phyloP scores from a whole-genome alignment of 352 stramenopile genomes.

The Phytophthora agathidicida region DNA sequence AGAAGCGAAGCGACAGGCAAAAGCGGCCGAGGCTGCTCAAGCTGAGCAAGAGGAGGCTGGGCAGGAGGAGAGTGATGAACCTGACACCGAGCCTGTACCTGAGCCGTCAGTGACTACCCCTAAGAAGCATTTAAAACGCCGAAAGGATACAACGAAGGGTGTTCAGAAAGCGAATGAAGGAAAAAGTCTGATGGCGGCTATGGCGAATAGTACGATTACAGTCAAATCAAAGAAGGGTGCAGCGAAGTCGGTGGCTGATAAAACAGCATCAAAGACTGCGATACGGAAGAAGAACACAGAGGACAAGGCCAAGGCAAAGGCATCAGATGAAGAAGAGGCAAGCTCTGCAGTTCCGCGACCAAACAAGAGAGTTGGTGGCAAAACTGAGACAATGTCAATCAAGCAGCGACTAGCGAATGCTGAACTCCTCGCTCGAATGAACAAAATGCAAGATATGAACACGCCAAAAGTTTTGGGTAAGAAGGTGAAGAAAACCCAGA shows the following conservation, averaged over 20 bases:
- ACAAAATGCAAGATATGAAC: constrained; percentile 63
- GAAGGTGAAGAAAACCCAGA: constrained; percentile 49
- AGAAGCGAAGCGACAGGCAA: constrained; percentile 41
- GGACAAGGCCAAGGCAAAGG: not conserved
- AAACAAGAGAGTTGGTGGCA: constrained; percentile 27
- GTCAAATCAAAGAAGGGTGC: constrained; percentile 14
- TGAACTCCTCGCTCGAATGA: constrained; percentile 55
- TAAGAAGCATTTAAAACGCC: constrained; percentile 46
- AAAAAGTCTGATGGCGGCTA: constrained; percentile 22
- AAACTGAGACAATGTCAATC: constrained; percentile 40
- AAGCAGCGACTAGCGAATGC: constrained; percentile 55
- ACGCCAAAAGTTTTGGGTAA: constrained; percentile 71
- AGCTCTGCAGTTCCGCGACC: not conserved
- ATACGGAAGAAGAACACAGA: constrained; percentile 7
- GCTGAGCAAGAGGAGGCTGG: constrained; percentile 27
- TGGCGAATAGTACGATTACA: constrained; percentile 17
- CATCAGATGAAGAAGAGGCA: constrained; percentile 5
- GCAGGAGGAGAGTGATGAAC: constrained; percentile 30
- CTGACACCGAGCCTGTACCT: constrained; percentile 26
- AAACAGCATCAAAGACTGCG: not conserved
- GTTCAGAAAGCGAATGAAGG: constrained; percentile 5
- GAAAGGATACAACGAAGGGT: constrained; percentile 34
- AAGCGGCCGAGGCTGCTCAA: constrained; percentile 23
- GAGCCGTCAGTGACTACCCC: constrained; percentile 8
- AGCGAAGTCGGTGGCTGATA: not conserved